Conservation (phyloP, 176 grass and related monocot genomes). For the Carex myosuroides region DNA sequence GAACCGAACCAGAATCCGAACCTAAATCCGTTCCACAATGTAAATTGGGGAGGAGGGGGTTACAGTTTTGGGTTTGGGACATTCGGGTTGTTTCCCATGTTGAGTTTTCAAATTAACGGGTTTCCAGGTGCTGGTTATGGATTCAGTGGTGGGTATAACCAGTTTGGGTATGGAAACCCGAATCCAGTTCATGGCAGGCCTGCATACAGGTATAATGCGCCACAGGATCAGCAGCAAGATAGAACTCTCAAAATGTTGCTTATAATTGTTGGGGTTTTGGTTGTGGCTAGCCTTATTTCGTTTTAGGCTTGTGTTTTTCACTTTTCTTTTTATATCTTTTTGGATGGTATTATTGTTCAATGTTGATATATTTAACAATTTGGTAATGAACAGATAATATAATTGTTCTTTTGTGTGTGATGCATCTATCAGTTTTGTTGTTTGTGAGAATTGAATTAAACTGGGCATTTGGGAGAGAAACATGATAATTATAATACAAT, state of each 20-base stretch:
- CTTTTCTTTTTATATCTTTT: neutral
- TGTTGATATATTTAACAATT: neutral
- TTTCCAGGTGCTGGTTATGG: conserved; percentile 68
- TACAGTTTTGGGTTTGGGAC: conserved; percentile 64
- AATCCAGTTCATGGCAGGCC: conserved; percentile 63
- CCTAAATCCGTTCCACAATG: conserved; percentile 51
- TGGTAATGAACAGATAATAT: neutral
- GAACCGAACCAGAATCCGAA: conserved; percentile 39
- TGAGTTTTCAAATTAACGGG: conserved; percentile 86
- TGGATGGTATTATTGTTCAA: neutral
- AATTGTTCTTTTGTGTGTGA: neutral
- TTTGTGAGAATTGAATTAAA: neutral
- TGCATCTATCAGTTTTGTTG: neutral
- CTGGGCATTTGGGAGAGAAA: neutral
- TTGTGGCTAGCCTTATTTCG: conserved; percentile 60
- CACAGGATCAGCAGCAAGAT: conserved; percentile 72
- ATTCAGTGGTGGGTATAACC: conserved; percentile 49
- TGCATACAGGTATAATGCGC: conserved; percentile 43
- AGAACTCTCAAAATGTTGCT: conserved; percentile 60
- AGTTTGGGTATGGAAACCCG: conserved; percentile 60
- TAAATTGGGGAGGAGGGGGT: conserved; percentile 48
- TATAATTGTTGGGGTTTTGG: conserved; percentile 56
- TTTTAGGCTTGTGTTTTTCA: conserved; percentile 28
- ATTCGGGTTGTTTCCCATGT: conserved; percentile 75
- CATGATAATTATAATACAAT: neutral